phyloP scores from a whole-genome alignment of 225 moss, liverwort and hornwort species.

The Antitrichia curtipendula region DNA sequence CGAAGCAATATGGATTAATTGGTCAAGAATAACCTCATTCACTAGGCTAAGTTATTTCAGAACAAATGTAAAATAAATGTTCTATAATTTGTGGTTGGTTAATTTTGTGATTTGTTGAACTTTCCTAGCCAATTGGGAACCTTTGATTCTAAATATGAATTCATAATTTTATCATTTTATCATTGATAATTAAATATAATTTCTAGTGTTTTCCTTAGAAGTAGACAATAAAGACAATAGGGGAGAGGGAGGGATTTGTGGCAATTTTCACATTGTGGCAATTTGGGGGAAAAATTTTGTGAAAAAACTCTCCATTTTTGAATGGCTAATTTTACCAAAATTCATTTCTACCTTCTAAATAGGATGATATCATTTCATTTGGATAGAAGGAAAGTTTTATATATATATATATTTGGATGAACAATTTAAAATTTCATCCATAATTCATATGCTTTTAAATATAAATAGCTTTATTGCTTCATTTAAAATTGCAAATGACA shows the following conservation, averaged over 20 bases:
- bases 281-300: no score
- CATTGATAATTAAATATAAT: neutral
- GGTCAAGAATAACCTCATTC: neutral
- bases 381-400: no score
- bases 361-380: no score
- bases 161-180: neutral
- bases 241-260: neutral
- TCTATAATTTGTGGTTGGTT: neutral
- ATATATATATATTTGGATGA: no score
- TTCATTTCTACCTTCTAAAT: accelerated
- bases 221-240: neutral
- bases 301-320: no score
- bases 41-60: neutral
- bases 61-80: neutral
- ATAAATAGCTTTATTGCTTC: no score
- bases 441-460: no score
- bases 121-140: neutral
- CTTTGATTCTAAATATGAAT: neutral
- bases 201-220: neutral
- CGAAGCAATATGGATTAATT: neutral
- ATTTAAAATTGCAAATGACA: no score
- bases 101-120: neutral
- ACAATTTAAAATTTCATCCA: no score
- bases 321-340: neutral
- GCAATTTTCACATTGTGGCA: neutral